phyloP scores from a whole-genome alignment of 768 basidiomycete species.

The Tricholoma sp. region DNA sequence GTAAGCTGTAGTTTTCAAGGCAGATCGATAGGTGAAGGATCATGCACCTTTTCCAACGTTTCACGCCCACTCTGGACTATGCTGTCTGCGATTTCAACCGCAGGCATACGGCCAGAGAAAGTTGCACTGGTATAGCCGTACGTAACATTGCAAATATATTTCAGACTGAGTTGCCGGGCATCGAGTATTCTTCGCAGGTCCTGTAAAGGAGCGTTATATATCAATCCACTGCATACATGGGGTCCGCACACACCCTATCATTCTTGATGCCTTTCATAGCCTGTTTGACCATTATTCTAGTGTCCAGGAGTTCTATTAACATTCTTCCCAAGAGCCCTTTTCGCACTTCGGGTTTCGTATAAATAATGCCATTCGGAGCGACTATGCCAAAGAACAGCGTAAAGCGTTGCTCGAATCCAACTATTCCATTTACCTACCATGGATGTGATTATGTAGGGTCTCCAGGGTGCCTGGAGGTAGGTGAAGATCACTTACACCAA shows the following conservation, averaged over 20 bases:
- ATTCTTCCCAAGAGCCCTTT: slow-evolving; percentile 86
- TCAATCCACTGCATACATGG: not conserved
- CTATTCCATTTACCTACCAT: slow-evolving; percentile 39
- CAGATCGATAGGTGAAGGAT: not conserved
- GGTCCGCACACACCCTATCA: slow-evolving; percentile 58
- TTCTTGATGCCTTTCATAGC: slow-evolving; percentile 80
- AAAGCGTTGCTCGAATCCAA: not conserved
- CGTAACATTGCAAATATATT: slow-evolving; percentile 91
- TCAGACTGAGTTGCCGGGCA: slow-evolving; percentile 88
- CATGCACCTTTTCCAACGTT: slow-evolving; percentile 80
- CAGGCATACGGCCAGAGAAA: slow-evolving; percentile 96
- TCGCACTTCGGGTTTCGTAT: slow-evolving; percentile 79
- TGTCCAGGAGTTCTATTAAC: slow-evolving; percentile 89
- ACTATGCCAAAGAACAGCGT: slow-evolving; percentile 41
- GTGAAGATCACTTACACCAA: slow-evolving; percentile 76
- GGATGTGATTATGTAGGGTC: slow-evolving; percentile 70
- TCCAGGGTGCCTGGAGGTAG: slow-evolving; percentile 63
- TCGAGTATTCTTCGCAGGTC: slow-evolving; percentile 72
- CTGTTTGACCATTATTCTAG: slow-evolving; percentile 96
- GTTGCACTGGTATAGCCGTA: slow-evolving; percentile 96
- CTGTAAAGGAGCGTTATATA: slow-evolving; percentile 31
- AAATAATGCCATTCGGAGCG: slow-evolving; percentile 93
- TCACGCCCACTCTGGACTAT: slow-evolving; percentile 97
- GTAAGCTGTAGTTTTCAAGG: not conserved
- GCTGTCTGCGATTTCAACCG: slow-evolving; percentile 95